Evolutionary conservation across 2,329 filamentous ascomycete genomes (phyloP), one percentile per base, ranked within the genome.

Genomic region (Neoascochyta sp.): DNA sequence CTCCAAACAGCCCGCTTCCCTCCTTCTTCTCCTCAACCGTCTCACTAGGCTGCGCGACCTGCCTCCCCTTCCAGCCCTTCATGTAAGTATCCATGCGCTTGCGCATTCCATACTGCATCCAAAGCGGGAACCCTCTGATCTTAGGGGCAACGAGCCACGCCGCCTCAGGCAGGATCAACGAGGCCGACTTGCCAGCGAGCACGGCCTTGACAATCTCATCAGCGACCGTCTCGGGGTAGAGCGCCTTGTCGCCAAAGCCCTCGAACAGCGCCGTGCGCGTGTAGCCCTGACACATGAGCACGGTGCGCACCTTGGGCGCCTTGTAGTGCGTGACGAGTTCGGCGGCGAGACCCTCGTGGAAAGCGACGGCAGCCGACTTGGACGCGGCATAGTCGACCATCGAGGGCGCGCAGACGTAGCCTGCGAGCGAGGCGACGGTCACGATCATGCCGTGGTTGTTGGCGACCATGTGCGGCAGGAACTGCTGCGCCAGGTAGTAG

Each of bases 381-480:
- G 72, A 75, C 6, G 76, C 71, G 2, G 70, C 50, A 62, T 87
- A 87, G 62, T 86, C 81, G 20, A 80, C 74, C 69, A 85, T 74
- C 45, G 72, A 72, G 3, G 81, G 76, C 0, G 76, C 71, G 1
- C 73, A 67, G 6, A 78, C 45, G 62, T 76, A 84, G 9, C 74
- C 73, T 0, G 81, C 80, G 27, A 77, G 68, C 2, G 74, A 80
- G 9, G 83, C 77, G 13, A 87, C 72, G 0, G 80, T 86, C 13
- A 86, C 80, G 22, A 87, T 59, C 71, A 83, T 83, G 37, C 83
- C 83, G 63, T 87, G 82, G 63, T 86, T 78, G 9, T 53, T 54
- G 6, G 62, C 53, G 29, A 81, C 61, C 72, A 88, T 82, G 43
- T 64, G 55, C 0, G 83, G 83, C 2, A 88, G 65, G 60, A 86